phyloP scores from a whole-genome alignment of 208 protist species.

The Trypanosoma scelopori region DNA sequence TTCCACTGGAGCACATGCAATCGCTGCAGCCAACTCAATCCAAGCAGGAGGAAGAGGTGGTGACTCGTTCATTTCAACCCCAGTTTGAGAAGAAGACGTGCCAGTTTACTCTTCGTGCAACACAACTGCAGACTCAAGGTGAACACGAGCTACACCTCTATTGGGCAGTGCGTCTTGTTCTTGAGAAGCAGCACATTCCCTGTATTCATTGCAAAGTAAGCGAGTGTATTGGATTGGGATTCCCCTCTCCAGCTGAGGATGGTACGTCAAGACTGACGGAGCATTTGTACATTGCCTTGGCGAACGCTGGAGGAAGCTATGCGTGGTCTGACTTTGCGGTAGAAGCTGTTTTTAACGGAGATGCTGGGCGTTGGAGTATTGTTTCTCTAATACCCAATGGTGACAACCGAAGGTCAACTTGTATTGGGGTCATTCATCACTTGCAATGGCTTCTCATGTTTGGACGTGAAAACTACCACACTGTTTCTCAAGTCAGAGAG shows the following conservation, averaged over 20 bases:
- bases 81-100: slow-evolving; percentile 27
- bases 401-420: slow-evolving; percentile 62
- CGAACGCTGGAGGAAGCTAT: slow-evolving; percentile 74
- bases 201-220: slow-evolving; percentile 59
- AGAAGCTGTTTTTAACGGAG: slow-evolving; percentile 57
- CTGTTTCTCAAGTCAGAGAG: background rate
- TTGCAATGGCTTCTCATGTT: slow-evolving; percentile 45
- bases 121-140: slow-evolving; percentile 30
- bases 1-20: slow-evolving; percentile 1
- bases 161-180: slow-evolving; percentile 30
- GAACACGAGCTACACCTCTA: slow-evolving; percentile 42
- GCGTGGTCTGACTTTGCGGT: slow-evolving; percentile 86
- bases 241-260: slow-evolving; percentile 23
- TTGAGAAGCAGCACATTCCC: slow-evolving; percentile 57
- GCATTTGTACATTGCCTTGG: slow-evolving; percentile 65
- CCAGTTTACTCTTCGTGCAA: slow-evolving; percentile 60
- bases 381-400: slow-evolving; percentile 44
- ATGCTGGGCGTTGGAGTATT: slow-evolving; percentile 62
- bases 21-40: background rate
- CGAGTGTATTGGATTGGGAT: slow-evolving; percentile 62
- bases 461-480: slow-evolving; percentile 15
- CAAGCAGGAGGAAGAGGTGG: background rate
- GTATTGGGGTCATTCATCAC: slow-evolving; percentile 61
- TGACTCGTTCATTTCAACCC: background rate
- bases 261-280: slow-evolving; percentile 37